phyloP scores from a whole-genome alignment of 2,329 filamentous ascomycete species.

The Aspergillus hiratsukae region DNA sequence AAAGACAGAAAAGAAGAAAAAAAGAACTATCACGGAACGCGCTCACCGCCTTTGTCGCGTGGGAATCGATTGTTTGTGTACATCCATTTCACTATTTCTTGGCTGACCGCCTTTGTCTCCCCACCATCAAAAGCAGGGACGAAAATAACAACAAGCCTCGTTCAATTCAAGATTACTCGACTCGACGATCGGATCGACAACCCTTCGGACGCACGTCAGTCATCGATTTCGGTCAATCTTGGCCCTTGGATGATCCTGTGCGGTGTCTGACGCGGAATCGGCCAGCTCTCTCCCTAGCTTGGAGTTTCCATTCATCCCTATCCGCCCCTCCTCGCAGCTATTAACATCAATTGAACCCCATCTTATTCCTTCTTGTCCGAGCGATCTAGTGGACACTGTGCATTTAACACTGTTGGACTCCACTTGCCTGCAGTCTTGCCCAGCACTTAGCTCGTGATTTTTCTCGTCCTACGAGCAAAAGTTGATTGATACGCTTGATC shows the following conservation, averaged over 20 bases:
- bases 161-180: slow-evolving; percentile 48
- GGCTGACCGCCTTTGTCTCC: slow-evolving; percentile 42
- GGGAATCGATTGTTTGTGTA: slow-evolving; percentile 37
- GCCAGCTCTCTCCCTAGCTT: neutral
- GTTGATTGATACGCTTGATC: neutral
- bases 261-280: neutral
- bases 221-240: neutral
- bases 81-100: slow-evolving; percentile 2
- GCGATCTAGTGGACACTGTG: neutral
- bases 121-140: slow-evolving; percentile 33
- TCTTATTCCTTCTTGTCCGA: neutral
- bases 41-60: slow-evolving; percentile 31
- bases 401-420: neutral
- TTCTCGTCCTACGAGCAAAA: neutral
- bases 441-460: neutral
- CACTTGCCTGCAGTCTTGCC: neutral
- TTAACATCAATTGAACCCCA: neutral
- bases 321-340: neutral
- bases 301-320: neutral
- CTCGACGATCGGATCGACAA: slow-evolving; percentile 19
- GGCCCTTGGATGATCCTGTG: neutral
- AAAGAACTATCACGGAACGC: slow-evolving; percentile 7
- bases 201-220: neutral
- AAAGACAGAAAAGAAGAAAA: neutral
- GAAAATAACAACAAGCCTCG: slow-evolving; percentile 34